phyloP scores from a whole-genome alignment of 2,329 filamentous ascomycete species.

The Pseudogymnoascus verrucosus region DNA sequence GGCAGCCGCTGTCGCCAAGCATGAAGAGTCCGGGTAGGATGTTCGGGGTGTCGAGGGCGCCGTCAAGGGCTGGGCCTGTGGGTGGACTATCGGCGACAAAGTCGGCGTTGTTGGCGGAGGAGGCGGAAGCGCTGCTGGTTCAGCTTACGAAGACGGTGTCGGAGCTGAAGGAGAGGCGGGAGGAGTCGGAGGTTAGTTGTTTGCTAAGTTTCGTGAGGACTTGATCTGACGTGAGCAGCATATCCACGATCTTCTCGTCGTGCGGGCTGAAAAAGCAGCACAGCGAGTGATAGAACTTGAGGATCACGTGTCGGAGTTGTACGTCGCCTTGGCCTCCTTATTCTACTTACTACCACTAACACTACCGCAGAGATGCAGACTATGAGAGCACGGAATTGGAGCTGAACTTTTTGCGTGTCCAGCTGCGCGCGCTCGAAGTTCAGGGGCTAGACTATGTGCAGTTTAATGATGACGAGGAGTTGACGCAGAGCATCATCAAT shows the following conservation, averaged over 20 bases:
- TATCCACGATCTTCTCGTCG: slow-evolving; percentile 53
- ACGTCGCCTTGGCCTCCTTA: slow-evolving; percentile 17
- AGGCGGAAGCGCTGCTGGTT: slow-evolving; percentile 40
- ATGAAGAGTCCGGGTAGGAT: neutral
- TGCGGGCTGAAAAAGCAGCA: slow-evolving; percentile 48
- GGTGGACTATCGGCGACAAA: neutral
- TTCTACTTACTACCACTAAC: neutral
- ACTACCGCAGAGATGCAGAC: slow-evolving; percentile 41
- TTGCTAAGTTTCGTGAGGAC: neutral
- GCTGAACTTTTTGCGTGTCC: slow-evolving; percentile 52
- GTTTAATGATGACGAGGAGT: slow-evolving; percentile 44
- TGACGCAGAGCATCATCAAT: slow-evolving; percentile 49
- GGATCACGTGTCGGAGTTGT: slow-evolving; percentile 50
- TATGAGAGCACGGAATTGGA: slow-evolving; percentile 50
- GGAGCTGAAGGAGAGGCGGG: slow-evolving; percentile 46
- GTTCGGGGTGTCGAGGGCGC: neutral
- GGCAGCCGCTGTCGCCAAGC: slow-evolving; percentile 20
- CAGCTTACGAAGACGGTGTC: slow-evolving; percentile 42
- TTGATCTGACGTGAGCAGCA: slow-evolving; percentile 34
- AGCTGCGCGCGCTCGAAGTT: slow-evolving; percentile 54
- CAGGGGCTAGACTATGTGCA: slow-evolving; percentile 43
- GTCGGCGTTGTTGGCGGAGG: slow-evolving; percentile 30
- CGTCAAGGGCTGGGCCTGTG: neutral
- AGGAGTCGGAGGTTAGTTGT: slow-evolving; percentile 47
- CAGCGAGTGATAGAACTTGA: slow-evolving; percentile 54